phyloP scores from a whole-genome alignment of 2,329 filamentous ascomycete species.

The Elsinoe australis region DNA sequence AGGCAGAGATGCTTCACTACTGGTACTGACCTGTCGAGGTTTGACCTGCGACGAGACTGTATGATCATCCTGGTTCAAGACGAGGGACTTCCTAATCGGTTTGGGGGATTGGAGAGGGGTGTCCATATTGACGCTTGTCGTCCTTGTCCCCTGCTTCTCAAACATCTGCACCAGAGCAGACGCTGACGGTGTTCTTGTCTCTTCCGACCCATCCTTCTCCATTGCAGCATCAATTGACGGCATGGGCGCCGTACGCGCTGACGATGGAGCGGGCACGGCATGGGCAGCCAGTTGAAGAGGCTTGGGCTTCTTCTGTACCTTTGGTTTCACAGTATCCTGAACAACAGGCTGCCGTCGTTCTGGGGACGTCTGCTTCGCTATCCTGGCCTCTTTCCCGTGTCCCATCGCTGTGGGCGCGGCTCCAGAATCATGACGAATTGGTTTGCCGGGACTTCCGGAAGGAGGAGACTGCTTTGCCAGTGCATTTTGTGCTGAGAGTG shows the following conservation, averaged over 20 bases:
- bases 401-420: neutral
- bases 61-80: conserved; percentile 16
- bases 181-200: conserved; percentile 54
- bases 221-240: conserved; percentile 4
- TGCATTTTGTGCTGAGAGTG: neutral
- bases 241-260: neutral
- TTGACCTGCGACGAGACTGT: conserved; percentile 12
- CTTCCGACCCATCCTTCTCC: conserved; percentile 37
- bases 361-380: neutral
- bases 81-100: conserved; percentile 26
- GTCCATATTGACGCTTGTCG: conserved; percentile 22
- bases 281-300: neutral
- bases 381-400: neutral
- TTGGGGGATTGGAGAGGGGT: conserved; percentile 37
- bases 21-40: neutral
- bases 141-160: conserved; percentile 42
- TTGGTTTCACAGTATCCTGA: conserved; percentile 1
- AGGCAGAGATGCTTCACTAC: neutral
- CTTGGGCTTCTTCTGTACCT: conserved; percentile 12
- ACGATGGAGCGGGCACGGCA: neutral
- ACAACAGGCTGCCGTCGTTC: too few relatives aligned
- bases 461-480: neutral
- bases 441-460: neutral
- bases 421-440: conserved; percentile 16
- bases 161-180: conserved; percentile 62